Percentiles rank a stretch among this genome's conserved stretches.
Conservation (phyloP, 495 filamentous ascomycete genomes). For the Trichoderma virens region DNA sequence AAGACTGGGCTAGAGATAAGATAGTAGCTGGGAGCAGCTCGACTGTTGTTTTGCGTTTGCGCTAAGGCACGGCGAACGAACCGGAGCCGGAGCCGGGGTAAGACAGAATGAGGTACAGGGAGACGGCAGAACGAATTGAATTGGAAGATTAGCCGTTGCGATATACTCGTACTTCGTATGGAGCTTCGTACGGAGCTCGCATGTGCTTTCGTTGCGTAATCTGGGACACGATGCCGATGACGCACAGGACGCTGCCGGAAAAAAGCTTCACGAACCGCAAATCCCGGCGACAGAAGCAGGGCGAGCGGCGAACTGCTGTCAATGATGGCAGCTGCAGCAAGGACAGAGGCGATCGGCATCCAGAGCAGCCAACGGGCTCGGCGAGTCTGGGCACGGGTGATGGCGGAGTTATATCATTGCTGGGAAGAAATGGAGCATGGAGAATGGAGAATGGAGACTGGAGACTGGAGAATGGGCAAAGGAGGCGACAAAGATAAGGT, state of each 20-base stretch:
- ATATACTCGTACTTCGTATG: background rate
- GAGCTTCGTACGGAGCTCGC: no score
- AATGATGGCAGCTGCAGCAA: no score
- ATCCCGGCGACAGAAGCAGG: background rate
- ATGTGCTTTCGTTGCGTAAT: no score
- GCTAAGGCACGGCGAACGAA: no score
- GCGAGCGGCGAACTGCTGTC: no score
- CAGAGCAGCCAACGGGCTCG: background rate
- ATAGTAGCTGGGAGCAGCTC: no score
- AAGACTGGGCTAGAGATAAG: no score
- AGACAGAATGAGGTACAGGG: background rate
- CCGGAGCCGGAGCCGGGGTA: background rate
- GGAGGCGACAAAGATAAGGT: background rate
- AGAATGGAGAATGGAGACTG: background rate
- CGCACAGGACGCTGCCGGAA: background rate
- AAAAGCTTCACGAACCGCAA: background rate
- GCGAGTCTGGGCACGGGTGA: background rate
- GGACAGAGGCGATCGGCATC: background rate
- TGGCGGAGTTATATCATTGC: background rate
- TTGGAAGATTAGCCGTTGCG: background rate
- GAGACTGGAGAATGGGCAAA: background rate
- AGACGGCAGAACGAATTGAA: background rate
- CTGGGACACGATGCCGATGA: no score
- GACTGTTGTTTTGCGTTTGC: no score
- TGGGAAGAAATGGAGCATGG: background rate